Percentiles rank a stretch among this genome's conserved stretches.
Conservation (phyloP, 1,284 basidiomycete species). For the Rhodotorula sp. region DNA sequence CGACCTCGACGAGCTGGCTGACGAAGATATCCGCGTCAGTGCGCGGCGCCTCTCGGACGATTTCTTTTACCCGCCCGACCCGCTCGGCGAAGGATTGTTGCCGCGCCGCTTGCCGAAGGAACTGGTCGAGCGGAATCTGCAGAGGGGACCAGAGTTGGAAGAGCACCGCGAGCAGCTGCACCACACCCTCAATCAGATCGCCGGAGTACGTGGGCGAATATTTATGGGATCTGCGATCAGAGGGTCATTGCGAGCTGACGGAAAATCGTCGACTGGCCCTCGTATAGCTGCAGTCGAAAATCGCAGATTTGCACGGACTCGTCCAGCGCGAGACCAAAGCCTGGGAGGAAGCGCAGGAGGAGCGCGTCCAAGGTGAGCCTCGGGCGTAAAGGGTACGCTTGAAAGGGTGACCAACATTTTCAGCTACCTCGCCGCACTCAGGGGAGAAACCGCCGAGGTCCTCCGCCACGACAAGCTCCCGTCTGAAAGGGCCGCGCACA, state of each 20-base stretch:
- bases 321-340: background rate
- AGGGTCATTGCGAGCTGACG: background rate
- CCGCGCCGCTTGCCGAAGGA: conserved; percentile 25
- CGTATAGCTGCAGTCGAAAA: conserved; percentile 21
- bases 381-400: background rate
- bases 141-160: conserved; percentile 23
- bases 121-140: conserved; percentile 5
- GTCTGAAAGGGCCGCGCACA: background rate
- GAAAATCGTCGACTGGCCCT: accelerated
- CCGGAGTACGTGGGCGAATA: conserved; percentile 14
- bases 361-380: background rate
- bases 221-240: too few relatives aligned
- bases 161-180: conserved; percentile 14
- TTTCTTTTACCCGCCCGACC: conserved; percentile 30
- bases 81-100: conserved; percentile 27
- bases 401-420: too few relatives aligned
- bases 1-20: background rate
- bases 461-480: background rate
- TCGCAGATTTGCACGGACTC: conserved; percentile 18
- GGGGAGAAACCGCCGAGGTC: too few relatives aligned
- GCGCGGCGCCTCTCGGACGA: background rate
- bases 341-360: conserved; percentile 9
- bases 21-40: background rate
- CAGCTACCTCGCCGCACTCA: too few relatives aligned
- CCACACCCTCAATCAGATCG: conserved; percentile 26